These are phyloP conservation scores for Candida boleticola DNA, from an alignment of 805 yeast species.

Conservation along the genomic window DNA sequence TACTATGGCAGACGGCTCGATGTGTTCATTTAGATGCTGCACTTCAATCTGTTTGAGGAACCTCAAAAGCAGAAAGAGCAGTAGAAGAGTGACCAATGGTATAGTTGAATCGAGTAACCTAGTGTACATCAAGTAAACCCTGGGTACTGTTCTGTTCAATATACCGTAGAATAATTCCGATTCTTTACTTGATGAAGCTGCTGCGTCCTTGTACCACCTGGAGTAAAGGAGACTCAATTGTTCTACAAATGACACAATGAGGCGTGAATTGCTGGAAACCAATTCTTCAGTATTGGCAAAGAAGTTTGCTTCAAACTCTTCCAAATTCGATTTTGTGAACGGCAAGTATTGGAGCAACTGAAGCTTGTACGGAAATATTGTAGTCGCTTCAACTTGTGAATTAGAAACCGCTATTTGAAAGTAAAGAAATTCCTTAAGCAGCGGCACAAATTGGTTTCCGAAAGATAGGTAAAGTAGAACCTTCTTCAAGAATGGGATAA, in stretches of 20 bases:
- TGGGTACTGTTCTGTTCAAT: not conserved
- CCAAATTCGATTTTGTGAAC: not conserved
- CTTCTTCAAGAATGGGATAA: not conserved
- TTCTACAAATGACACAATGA: not conserved
- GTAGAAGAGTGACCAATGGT: conserved; percentile 3
- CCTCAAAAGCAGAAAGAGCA: conserved; percentile 13
- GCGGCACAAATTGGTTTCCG: not conserved
- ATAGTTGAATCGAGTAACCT: not conserved
- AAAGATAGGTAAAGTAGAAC: not conserved
- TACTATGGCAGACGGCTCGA: conserved; percentile 21
- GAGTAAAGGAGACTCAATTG: not conserved
- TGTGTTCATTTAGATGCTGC: conserved; percentile 4
- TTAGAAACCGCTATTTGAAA: not conserved
- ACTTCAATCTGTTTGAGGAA: conserved; percentile 12
- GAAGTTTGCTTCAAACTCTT: not conserved
- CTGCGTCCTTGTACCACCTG: not conserved
- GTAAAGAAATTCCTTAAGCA: not conserved
- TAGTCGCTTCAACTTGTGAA: not conserved
- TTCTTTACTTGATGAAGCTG: not conserved
- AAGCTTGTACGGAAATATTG: not conserved
- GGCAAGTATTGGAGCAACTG: not conserved
- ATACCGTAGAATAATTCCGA: not conserved
- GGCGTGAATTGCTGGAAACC: not conserved
- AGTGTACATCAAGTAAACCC: not conserved
- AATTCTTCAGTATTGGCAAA: not conserved